phyloP scores from a whole-genome alignment of 805 yeast genomes.

The Maudiozyma barnettii region DNA sequence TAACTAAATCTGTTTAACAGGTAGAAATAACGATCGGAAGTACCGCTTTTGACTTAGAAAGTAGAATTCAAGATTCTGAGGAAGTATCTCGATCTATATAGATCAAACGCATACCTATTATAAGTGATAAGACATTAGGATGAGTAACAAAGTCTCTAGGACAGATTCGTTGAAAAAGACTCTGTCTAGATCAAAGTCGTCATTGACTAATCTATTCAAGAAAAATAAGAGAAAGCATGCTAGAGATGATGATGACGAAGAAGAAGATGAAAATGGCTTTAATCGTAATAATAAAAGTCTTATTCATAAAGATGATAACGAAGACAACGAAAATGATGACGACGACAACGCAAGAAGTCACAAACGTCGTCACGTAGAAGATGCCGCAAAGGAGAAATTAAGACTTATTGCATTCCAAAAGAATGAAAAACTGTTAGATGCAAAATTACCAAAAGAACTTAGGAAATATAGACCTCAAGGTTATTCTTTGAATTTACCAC shows the following conservation, averaged over 20 bases:
- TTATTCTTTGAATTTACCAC: conserved; percentile 70
- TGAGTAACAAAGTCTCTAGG: conserved; percentile 9
- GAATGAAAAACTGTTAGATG: conserved; percentile 54
- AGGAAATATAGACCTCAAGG: conserved; percentile 77
- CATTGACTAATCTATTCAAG: conserved; percentile 28
- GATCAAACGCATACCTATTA: no score
- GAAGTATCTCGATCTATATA: no score
- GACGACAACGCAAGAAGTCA: conserved; percentile 1
- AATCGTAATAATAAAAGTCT: neutral
- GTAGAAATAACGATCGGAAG: no score
- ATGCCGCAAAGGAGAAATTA: conserved; percentile 8
- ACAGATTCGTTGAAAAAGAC: conserved; percentile 21
- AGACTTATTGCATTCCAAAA: conserved; percentile 22
- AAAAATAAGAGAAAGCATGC: conserved; percentile 20
- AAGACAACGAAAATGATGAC: neutral
- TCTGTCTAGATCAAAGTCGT: conserved; percentile 22
- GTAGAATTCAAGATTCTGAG: no score
- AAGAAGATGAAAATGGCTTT: conserved; percentile 14
- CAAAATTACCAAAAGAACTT: conserved; percentile 54
- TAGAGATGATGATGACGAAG: conserved; percentile 14
- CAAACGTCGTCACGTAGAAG: conserved; percentile 16
- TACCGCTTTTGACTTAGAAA: no score
- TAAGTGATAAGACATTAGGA: no score
- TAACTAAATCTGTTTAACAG: no score
- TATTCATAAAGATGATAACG: conserved; percentile 4